Conservation (phyloP, 2,329 filamentous ascomycete genomes). For the Rhynchosporium agropyri region DNA sequence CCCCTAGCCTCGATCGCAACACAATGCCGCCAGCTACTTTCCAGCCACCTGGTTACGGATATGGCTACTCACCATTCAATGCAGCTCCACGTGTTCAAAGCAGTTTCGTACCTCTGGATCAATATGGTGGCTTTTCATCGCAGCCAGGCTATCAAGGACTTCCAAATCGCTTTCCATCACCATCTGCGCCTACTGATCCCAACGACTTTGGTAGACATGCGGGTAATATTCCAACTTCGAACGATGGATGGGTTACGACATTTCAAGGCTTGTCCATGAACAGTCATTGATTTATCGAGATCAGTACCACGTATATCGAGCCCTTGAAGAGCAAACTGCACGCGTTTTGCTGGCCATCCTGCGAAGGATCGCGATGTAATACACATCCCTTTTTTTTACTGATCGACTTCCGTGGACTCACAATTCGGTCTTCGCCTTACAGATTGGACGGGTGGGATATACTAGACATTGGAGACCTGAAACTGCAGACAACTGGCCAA, state of each 20-base stretch:
- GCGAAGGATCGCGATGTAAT: slow-evolving; percentile 4
- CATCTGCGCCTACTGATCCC: slow-evolving; percentile 44
- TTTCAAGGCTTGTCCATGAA: slow-evolving; percentile 77
- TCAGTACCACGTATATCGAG: not conserved
- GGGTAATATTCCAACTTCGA: slow-evolving; percentile 43
- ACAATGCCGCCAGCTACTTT: slow-evolving; percentile 46
- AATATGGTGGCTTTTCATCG: slow-evolving; percentile 48
- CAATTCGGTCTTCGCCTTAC: not conserved
- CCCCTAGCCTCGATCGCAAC: slow-evolving; percentile 46
- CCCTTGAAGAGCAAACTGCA: not conserved
- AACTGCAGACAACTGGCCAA: not conserved
- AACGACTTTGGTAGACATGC: slow-evolving; percentile 49
- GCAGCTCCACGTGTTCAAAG: slow-evolving; percentile 44
- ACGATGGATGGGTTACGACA: slow-evolving; percentile 58
- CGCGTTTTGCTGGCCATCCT: not conserved
- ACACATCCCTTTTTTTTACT: slow-evolving; percentile 7
- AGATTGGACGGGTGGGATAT: not conserved
- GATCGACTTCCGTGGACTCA: not conserved
- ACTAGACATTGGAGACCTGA: slow-evolving; percentile 6
- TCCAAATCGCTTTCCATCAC: slow-evolving; percentile 52
- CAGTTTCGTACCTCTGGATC: slow-evolving; percentile 48
- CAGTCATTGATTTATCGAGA: slow-evolving; percentile 35
- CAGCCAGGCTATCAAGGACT: slow-evolving; percentile 50
- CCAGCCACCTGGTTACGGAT: slow-evolving; percentile 46
- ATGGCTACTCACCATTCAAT: slow-evolving; percentile 50